Evolutionary conservation across 2,329 filamentous ascomycete genomes (phyloP), one percentile per base, ranked within the genome.

Genomic region (Pseudogymnoascus sp.): DNA sequence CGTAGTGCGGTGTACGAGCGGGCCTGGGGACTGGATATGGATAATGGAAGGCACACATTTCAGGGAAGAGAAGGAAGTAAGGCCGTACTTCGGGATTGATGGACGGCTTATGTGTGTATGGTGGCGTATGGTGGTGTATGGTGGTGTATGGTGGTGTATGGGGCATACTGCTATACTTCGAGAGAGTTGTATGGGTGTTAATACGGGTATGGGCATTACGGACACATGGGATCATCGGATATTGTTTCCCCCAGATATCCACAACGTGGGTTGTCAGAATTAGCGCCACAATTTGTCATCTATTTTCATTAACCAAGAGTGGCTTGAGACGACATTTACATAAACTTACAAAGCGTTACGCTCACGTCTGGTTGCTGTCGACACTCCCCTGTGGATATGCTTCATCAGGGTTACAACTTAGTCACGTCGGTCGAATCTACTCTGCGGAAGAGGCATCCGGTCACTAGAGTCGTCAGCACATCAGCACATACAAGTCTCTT

Each of bases 281-380:
- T 57, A 57, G 51, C 51, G 51, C 51, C 51, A 57, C 51, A 57
- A 57, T 57, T 57, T 57, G 51, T 57, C 51, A 57, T 18, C 51
- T 34, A 57, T 34, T 31, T 34, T 57, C 51, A 57, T 57, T 57
- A 57, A 57, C 51, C 51, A 57, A 14, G 29, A 57, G 29, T 57
- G 29, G 51, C 51, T 57, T 57, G 29, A 21, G 5, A 36, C 16
- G 51, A 21, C 29, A 57, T 57, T 57, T 57, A 57, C 51, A 57
- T 57, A 57, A 57, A 57, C 51, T 57, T 34, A 57, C 51, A 6
- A 57, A 57, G 29, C 51, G 51, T 57, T 57, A 36, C 29, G 51
- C 1, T 21, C 51, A 57, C 51, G 51, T 29, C 51, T 57, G n/a
- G 26, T 34, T 57, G 51, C 16, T 57, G 51, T 7, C 3, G 10